phyloP scores from a whole-genome alignment of 2,329 filamentous ascomycete species.

The Ambrosiella beaveri region DNA sequence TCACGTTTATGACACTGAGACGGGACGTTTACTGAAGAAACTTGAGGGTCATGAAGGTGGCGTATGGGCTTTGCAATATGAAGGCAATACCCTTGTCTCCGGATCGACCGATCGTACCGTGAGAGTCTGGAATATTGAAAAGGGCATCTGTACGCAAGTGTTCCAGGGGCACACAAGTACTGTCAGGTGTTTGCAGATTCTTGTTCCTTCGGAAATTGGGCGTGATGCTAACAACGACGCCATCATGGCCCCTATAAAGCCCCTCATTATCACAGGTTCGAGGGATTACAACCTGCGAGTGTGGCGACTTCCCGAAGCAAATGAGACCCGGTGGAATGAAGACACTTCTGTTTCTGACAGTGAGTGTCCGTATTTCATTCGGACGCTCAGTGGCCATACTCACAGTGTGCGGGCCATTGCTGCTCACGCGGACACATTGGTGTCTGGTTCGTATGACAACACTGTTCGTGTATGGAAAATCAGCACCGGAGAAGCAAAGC shows the following conservation, averaged over 20 bases:
- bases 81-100: constrained; percentile 86
- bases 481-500: constrained; percentile 75
- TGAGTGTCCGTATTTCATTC: constrained; percentile 84
- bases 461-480: constrained; percentile 95
- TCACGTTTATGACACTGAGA: constrained; percentile 95
- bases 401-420: constrained; percentile 95
- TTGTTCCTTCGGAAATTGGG: constrained; percentile 69
- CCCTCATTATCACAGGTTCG: constrained; percentile 91
- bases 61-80: constrained; percentile 93
- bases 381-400: constrained; percentile 67
- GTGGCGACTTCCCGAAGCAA: constrained; percentile 76
- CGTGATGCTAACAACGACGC: constrained; percentile 52
- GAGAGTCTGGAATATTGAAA: constrained; percentile 98
- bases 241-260: constrained; percentile 84
- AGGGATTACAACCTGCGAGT: constrained; percentile 86
- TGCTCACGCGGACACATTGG: constrained; percentile 84
- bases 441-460: constrained; percentile 92
- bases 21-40: constrained; percentile 64
- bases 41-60: constrained; percentile 90
- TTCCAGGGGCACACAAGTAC: constrained; percentile 98
- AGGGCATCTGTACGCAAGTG: constrained; percentile 78
- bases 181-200: constrained; percentile 84
- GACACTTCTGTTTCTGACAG: constrained; percentile 44
- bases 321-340: constrained; percentile 63
- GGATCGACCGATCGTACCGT: constrained; percentile 93